Evolutionary conservation across 169 alveolate genomes (phyloP).

Genomic region (Eimeria acervulina): DNA sequence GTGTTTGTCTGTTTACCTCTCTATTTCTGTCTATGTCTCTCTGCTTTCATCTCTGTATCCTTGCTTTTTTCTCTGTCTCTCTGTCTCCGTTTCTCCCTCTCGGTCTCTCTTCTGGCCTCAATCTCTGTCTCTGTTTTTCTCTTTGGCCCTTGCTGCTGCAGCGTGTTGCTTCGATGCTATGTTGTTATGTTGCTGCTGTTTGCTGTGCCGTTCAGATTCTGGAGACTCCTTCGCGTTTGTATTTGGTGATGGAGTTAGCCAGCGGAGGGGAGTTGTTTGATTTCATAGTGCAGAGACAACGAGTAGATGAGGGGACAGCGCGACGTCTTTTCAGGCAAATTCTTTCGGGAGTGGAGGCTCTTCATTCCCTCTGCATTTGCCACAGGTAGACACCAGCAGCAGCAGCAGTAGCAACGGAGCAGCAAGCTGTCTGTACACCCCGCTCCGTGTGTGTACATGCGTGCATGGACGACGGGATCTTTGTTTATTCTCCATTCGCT

Average conservation of each 20-base stretch:
- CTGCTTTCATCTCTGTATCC: too few relatives aligned
- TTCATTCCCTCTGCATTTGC: constrained; percentile 91
- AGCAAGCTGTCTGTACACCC: background rate
- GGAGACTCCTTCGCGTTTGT: constrained; percentile 91
- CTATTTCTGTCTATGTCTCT: too few relatives aligned
- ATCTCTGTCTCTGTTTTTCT: too few relatives aligned
- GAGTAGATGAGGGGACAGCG: constrained; percentile 89
- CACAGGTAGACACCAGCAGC: constrained; percentile 91
- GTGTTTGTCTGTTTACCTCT: too few relatives aligned
- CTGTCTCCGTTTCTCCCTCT: too few relatives aligned
- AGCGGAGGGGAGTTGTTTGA: constrained; percentile 95
- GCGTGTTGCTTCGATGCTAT: background rate
- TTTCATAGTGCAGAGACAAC: constrained; percentile 93
- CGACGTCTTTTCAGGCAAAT: constrained; percentile 90
- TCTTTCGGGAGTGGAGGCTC: constrained; percentile 94
- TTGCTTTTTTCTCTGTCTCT: too few relatives aligned
- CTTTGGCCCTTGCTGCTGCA: background rate
- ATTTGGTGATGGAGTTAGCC: constrained; percentile 95
- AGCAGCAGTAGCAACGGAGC: background rate
- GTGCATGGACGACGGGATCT: too few relatives aligned
- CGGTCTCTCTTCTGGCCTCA: too few relatives aligned
- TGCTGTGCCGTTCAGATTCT: constrained; percentile 85
- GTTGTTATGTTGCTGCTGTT: background rate
- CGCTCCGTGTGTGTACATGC: too few relatives aligned
- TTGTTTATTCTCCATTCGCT: too few relatives aligned